Evolutionary conservation across 805 yeast species (phyloP).

Genomic region (Zygoascus bituminiphila): DNA sequence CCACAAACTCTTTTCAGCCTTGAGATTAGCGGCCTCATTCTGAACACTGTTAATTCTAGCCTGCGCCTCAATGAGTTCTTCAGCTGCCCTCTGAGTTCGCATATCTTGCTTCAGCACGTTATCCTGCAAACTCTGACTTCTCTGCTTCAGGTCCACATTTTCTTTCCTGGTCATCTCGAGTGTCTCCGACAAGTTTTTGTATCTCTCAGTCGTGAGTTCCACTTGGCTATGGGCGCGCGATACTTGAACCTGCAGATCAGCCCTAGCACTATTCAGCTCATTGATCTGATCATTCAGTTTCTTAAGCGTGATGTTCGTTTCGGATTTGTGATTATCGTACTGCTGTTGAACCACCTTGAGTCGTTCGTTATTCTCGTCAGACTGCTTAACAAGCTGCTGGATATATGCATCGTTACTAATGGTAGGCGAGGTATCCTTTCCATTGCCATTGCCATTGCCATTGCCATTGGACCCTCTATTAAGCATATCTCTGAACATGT

Average conservation of each 20-base stretch:
- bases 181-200: conserved; percentile 34
- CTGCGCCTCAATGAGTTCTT: conserved; percentile 49
- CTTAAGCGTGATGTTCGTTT: conserved; percentile 37
- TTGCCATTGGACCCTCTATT: no score
- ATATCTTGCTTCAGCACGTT: conserved; percentile 40
- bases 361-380: conserved; percentile 20
- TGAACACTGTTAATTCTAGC: conserved; percentile 37
- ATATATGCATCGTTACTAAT: conserved; percentile 1
- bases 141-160: conserved; percentile 36
- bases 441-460: not conserved
- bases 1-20: conserved; percentile 49
- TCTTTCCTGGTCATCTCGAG: conserved; percentile 38
- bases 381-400: conserved; percentile 15
- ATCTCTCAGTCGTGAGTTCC: conserved; percentile 46
- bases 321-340: conserved; percentile 34
- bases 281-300: conserved; percentile 43
- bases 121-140: conserved; percentile 35
- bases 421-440: conserved; percentile 1
- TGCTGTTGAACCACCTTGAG: conserved; percentile 25
- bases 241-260: conserved; percentile 40
- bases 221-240: conserved; percentile 49
- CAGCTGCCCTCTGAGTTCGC: conserved; percentile 39
- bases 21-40: conserved; percentile 39
- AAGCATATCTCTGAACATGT: conserved; percentile 43
- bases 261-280: conserved; percentile 34